A percentile compares a stretch with the other conserved stretches of the same genome.
These are phyloP conservation scores for Salix purpurea DNA, from an alignment of 345 rosid genomes.

Conservation along the genomic window DNA sequence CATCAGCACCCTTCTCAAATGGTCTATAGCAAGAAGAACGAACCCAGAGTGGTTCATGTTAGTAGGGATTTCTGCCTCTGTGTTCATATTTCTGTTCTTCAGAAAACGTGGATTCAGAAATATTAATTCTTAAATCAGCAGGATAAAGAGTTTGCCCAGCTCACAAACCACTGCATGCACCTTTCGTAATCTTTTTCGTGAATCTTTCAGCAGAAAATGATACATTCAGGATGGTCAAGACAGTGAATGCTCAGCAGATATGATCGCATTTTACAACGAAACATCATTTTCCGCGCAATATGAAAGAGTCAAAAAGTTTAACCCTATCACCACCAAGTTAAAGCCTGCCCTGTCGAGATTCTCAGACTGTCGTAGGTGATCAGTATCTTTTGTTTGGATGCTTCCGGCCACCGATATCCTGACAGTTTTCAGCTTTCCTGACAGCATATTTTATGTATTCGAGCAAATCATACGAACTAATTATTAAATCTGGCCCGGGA, in stretches of 20 bases:
- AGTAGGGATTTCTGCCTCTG: too few relatives aligned
- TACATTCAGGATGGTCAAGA: not conserved
- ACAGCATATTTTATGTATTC: constrained; percentile 5
- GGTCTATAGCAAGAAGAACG: too few relatives aligned
- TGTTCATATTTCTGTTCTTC: too few relatives aligned
- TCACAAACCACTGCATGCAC: not conserved
- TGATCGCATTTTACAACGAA: not conserved
- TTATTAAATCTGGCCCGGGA: not conserved
- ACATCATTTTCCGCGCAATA: not conserved
- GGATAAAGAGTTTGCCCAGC: not conserved
- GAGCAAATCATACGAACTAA: not conserved
- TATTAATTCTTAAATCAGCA: too few relatives aligned
- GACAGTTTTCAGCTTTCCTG: constrained; percentile 3
- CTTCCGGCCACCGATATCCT: constrained; percentile 14
- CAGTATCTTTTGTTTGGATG: constrained; percentile 19
- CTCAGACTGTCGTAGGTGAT: not conserved
- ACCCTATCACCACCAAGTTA: not conserved
- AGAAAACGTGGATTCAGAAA: too few relatives aligned
- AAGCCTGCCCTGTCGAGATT: not conserved
- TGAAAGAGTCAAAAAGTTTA: not conserved
- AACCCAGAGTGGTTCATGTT: too few relatives aligned
- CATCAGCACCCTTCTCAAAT: too few relatives aligned
- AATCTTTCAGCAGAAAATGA: not conserved
- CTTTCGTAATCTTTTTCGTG: too few relatives aligned
- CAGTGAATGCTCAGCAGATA: not conserved